Conservation (phyloP, 2,329 filamentous ascomycete species). For the Phoma sp. region DNA sequence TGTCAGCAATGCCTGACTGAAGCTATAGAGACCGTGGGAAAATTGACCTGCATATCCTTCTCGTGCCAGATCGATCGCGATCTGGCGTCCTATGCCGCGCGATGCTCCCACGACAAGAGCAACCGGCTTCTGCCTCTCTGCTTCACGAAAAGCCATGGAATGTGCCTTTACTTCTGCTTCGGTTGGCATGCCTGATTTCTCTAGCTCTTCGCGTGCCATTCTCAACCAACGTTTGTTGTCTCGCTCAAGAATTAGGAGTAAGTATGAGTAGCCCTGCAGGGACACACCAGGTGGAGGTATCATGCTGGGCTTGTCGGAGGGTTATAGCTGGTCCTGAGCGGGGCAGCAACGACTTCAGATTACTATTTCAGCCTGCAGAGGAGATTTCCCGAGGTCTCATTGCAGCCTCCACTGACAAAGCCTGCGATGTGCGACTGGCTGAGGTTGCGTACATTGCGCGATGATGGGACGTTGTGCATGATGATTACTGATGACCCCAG, state of each 20-base stretch:
- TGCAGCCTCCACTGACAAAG: no score
- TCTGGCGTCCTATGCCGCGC: slow-evolving; percentile 78
- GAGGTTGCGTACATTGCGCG: neutral
- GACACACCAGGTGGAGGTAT: neutral
- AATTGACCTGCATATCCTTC: slow-evolving; percentile 70
- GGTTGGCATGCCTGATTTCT: neutral
- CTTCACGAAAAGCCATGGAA: slow-evolving; percentile 8
- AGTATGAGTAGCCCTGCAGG: neutral
- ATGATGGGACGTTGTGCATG: neutral
- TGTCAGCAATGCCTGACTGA: neutral
- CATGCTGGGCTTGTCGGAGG: neutral
- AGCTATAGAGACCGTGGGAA: neutral
- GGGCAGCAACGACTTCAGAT: neutral
- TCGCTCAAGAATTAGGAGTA: neutral
- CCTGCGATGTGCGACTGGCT: neutral
- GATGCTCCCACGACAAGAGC: slow-evolving; percentile 78
- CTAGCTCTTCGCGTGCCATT: slow-evolving; percentile 1
- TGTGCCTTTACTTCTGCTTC: neutral
- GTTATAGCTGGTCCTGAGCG: neutral
- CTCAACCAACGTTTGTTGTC: neutral
- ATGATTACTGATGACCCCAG: slow-evolving; percentile 20
- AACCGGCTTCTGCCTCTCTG: slow-evolving; percentile 54
- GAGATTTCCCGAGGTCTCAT: neutral
- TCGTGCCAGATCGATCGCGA: slow-evolving; percentile 76
- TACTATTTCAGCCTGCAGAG: neutral